These are phyloP conservation scores for Mrakia gelida DNA, from an alignment of 768 basidiomycete species.

Conservation along the genomic window DNA sequence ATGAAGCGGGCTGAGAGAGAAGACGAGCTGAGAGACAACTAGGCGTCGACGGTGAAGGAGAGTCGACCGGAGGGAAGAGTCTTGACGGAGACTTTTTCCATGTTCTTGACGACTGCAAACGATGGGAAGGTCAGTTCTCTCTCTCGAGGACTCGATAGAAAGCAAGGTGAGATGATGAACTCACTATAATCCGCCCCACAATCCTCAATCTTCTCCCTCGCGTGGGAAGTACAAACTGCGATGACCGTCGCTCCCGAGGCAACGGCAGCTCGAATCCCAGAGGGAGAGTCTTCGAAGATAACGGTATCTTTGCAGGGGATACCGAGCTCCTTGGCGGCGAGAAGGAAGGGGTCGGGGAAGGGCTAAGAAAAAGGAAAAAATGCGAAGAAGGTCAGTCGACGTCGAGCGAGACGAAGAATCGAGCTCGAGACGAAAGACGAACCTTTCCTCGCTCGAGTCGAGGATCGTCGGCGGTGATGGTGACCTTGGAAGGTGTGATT, in stretches of 20 bases:
- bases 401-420: neutral
- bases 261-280: constrained; percentile 46
- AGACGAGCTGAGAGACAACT: no score
- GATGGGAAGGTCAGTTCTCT: neutral
- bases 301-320: constrained; percentile 37
- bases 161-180: neutral
- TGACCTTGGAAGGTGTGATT: constrained; percentile 62
- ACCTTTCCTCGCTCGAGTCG: neutral
- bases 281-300: constrained; percentile 46
- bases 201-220: constrained; percentile 17
- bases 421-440: neutral
- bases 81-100: neutral
- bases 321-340: constrained; percentile 45
- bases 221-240: constrained; percentile 34
- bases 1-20: no score
- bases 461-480: constrained; percentile 41
- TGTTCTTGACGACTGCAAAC: neutral
- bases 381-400: constrained; percentile 39
- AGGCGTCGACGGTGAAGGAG: constrained; percentile 1
- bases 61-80: neutral
- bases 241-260: constrained; percentile 42
- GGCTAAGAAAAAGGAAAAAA: constrained; percentile 43
- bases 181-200: constrained; percentile 18
- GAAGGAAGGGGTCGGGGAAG: constrained; percentile 45
- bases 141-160: neutral